Evolutionary conservation across 306 rosid genomes (phyloP).

Genomic region (Cicer pinnatifidum): DNA sequence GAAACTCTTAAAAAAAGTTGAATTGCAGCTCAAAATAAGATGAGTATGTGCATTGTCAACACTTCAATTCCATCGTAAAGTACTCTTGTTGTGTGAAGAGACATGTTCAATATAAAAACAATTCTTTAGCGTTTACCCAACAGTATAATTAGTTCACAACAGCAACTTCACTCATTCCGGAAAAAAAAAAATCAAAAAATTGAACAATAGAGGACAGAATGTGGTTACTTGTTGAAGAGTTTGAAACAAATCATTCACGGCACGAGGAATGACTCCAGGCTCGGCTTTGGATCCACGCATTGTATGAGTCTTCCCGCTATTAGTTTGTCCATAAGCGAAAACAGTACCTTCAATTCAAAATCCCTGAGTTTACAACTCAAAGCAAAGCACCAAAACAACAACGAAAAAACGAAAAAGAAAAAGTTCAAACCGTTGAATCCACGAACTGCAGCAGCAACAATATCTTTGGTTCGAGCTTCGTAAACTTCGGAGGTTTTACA

Average conservation of each 20-base stretch:
- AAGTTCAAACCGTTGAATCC: slow-evolving; percentile 74
- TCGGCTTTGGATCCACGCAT: slow-evolving; percentile 81
- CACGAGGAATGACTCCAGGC: slow-evolving; percentile 91
- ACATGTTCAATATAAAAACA: not conserved
- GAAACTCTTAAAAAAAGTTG: not conserved
- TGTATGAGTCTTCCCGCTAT: slow-evolving; percentile 91
- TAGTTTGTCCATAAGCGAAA: slow-evolving; percentile 96
- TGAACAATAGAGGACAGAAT: not conserved
- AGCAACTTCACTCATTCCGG: not conserved
- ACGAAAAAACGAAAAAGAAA: not conserved
- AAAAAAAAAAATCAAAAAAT: not conserved
- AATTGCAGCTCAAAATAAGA: not conserved
- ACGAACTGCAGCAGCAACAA: slow-evolving; percentile 79
- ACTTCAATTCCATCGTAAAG: not conserved
- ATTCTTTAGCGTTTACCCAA: not conserved
- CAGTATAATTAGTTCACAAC: not conserved
- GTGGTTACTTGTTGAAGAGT: slow-evolving; percentile 64
- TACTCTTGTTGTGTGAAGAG: not conserved
- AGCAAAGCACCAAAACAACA: not conserved
- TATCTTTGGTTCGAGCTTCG: slow-evolving; percentile 72
- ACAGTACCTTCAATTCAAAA: slow-evolving; percentile 71
- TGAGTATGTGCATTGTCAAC: not conserved
- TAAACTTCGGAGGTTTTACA: slow-evolving; percentile 66
- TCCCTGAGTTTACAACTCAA: slow-evolving; percentile 5
- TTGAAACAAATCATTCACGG: slow-evolving; percentile 70